Conservation (phyloP, 2,329 filamentous ascomycete genomes). For the Herpotrichia juniperi region DNA sequence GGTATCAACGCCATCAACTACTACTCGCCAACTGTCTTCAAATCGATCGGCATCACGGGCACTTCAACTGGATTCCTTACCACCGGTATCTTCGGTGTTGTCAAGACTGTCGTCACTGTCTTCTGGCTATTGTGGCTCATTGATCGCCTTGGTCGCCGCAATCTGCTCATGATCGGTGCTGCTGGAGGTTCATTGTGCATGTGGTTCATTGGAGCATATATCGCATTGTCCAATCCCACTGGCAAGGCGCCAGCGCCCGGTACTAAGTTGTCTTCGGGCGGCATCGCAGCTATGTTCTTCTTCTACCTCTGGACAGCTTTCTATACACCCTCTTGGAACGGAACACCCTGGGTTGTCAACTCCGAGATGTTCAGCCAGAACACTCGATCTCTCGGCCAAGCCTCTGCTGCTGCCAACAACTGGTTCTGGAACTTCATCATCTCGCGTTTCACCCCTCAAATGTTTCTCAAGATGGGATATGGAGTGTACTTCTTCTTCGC, state of each 20-base stretch:
- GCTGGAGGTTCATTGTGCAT: slow-evolving; percentile 67
- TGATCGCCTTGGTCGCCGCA: slow-evolving; percentile 67
- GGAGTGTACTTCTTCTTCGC: slow-evolving; percentile 57
- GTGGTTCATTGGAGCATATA: slow-evolving; percentile 69
- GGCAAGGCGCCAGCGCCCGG: slow-evolving; percentile 31
- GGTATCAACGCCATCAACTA: slow-evolving; percentile 80
- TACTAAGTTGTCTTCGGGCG: slow-evolving; percentile 51
- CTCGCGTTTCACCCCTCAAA: slow-evolving; percentile 69
- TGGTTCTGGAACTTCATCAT: slow-evolving; percentile 78
- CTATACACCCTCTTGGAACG: slow-evolving; percentile 75
- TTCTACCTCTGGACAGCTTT: slow-evolving; percentile 77
- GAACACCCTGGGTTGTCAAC: slow-evolving; percentile 78
- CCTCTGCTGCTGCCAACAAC: slow-evolving; percentile 73
- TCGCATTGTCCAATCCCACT: slow-evolving; percentile 56
- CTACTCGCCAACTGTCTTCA: slow-evolving; percentile 75
- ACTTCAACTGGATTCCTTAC: slow-evolving; percentile 67
- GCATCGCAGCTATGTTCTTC: slow-evolving; percentile 70
- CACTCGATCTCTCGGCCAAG: slow-evolving; percentile 72
- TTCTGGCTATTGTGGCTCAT: slow-evolving; percentile 73
- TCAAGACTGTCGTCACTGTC: slow-evolving; percentile 73
- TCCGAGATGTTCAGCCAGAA: slow-evolving; percentile 76
- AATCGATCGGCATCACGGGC: slow-evolving; percentile 65
- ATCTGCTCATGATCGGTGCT: slow-evolving; percentile 70
- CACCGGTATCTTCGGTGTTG: slow-evolving; percentile 77
- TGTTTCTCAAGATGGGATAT: slow-evolving; percentile 57